These are phyloP conservation scores for Fraxinus quadrangulata DNA, from an alignment of 257 asterid genomes.

Conservation along the genomic window DNA sequence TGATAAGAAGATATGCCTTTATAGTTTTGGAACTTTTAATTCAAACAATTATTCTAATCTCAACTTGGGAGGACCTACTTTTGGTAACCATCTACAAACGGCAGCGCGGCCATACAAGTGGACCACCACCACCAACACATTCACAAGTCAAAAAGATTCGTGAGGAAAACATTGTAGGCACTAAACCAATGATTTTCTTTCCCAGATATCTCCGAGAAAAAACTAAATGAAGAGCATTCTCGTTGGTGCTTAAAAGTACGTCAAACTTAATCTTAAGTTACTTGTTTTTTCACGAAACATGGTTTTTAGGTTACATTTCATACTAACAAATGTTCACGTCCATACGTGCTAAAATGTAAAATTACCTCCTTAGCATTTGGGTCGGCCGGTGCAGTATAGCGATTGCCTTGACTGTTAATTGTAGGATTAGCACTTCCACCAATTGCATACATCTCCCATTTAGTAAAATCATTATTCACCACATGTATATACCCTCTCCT, in stretches of 20 bases:
- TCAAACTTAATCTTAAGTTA: background rate
- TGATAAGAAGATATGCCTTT: background rate
- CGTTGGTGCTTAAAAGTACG: no score
- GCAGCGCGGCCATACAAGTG: no score
- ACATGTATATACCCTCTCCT: slow-evolving; percentile 75
- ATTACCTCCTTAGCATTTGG: slow-evolving; percentile 68
- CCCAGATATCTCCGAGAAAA: no score
- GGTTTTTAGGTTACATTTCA: no score
- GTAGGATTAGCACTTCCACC: slow-evolving; percentile 79
- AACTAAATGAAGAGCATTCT: no score
- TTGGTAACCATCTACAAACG: background rate
- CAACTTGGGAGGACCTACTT: background rate
- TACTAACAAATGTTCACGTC: no score
- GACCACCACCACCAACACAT: background rate
- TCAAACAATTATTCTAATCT: background rate
- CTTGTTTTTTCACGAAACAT: no score
- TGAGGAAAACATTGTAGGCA: background rate
- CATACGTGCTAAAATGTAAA: background rate
- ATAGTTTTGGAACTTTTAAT: background rate
- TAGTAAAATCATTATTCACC: slow-evolving; percentile 67
- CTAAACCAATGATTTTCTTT: no score
- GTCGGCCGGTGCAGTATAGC: slow-evolving; percentile 64
- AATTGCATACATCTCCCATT: slow-evolving; percentile 72
- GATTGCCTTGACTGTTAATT: slow-evolving; percentile 69
- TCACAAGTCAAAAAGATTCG: background rate